Base-by-base conservation (phyloP, 1,284 basidiomycete genomes). In the Neonothopanus nambi region DNA sequence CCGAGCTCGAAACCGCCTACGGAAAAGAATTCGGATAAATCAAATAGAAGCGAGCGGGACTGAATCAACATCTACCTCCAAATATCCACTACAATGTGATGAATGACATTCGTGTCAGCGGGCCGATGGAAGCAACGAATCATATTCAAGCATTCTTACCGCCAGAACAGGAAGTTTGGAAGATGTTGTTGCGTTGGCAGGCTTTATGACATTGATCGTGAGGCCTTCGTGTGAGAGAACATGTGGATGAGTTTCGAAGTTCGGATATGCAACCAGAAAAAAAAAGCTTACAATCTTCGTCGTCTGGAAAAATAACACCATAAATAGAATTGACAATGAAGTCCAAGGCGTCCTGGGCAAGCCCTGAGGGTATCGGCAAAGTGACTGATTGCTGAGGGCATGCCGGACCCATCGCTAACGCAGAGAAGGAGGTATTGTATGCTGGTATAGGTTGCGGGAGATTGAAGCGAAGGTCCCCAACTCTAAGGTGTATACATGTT, bases 341-440 rank as follows among this genome's bases (percentile, higher is more conserved):
- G 52, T 79, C 65, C 6, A 70, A 53, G 5, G 67, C 65, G 7
- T 73, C 68, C 0, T 65, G 65, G 1, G 67, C 63, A 11, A 77
- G 50, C 6, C 66, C 67, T 6, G 64, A 56, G 5, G 69, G 60
- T 6, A 75, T 46, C 12, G 74, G 72, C 2, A 72, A 58, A 1
- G 57, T 56, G 15, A 71, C 49, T 0, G 63, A 61, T 58, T 82
- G 80, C 51, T 84, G 82, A 9, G 77, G 75, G 55, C 82, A 85
- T 1, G 75, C 64, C 11, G 69, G 63, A 0, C 81, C 81, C 56
- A 71, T 82, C 0, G 62, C 52, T 0, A 69, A 73, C 0, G 77
- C 79, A n/a, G 65, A 58, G 42, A 75, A 61, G 0, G 63, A 67
- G 1, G 70, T 71, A 1, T 59, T 69, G 59, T 82, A 82, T 1